These are phyloP conservation scores for Pleurotus giganteus DNA, from an alignment of 768 basidiomycete genomes.

Conservation along the genomic window DNA sequence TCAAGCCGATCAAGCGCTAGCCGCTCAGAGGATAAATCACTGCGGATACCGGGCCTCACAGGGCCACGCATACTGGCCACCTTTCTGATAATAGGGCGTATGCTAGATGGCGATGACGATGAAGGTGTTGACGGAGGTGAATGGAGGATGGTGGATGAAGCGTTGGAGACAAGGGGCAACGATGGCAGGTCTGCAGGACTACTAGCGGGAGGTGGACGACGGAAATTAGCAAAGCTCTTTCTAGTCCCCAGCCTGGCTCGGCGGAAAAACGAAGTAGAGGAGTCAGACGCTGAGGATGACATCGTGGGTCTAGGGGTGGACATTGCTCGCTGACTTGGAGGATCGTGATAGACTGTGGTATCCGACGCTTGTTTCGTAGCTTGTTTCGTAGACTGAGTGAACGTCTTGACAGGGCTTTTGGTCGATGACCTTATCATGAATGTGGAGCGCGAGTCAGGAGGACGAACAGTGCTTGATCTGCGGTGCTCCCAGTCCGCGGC, in stretches of 20 bases:
- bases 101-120: constrained; percentile 18
- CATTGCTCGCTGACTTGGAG: neutral
- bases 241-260: constrained; percentile 3
- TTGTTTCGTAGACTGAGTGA: neutral
- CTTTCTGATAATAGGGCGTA: constrained; percentile 33
- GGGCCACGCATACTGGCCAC: constrained; percentile 33
- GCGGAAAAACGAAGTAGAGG: neutral
- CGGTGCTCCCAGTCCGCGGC: neutral
- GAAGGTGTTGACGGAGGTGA: constrained; percentile 3
- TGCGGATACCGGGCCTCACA: constrained; percentile 15
- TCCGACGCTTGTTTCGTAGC: too few species aligned
- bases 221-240: constrained; percentile 7
- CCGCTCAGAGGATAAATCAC: constrained; percentile 13
- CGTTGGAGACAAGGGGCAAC: neutral
- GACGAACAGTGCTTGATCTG: constrained; percentile 2
- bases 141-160: neutral
- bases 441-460: neutral
- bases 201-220: neutral
- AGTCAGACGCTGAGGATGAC: neutral
- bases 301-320: neutral
- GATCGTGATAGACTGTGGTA: too few species aligned
- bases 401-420: neutral
- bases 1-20: constrained; percentile 30
- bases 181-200: constrained; percentile 1
- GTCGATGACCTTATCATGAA: neutral